Base-by-base conservation (phyloP, 176 grass and related monocot species). In the Carex parvula region DNA sequence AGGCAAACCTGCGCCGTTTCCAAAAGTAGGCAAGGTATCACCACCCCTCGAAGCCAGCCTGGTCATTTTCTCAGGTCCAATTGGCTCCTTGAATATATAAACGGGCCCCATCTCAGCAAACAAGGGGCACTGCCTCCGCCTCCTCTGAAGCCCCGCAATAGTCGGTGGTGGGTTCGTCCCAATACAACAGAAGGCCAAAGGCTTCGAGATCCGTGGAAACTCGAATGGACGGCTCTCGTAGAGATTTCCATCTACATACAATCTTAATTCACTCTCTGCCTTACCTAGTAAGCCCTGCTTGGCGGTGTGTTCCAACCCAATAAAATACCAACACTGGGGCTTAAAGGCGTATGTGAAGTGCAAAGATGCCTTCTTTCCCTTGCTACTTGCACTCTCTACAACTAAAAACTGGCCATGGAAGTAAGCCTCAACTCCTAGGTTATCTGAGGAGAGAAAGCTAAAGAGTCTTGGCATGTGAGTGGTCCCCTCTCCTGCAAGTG, bases 351-450 rank as follows among this genome's bases (percentile, higher is more conserved):
- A 85, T 55, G 95, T 98, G 85, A 98, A 98, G 73, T 98, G 95
- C 67, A 98, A 85, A 80, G 95, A 98, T 81, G 95, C 84, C 84
- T 95, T 98, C 89, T 88, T 98, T 74, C 92, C 91, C 85, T 92
- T 98, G n/a, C 88, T 91, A 4, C 88, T 84, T 39, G 85, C 88
- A 82, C 86, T 88, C 86, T 98, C 95, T 72, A 98, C 88, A 15
- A 98, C 95, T 79, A 98, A 86, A 86, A 98, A 98, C 69, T 98
- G 95, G 8, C 95, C 95, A 91, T 95, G 95, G 87, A 98, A 95
- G 83, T 98, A 98, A 63, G 95, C 95, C 52, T 98, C 95, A 66
- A 98, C 84, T 44, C 92, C 95, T 85, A 90, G 88, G 80, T 98
- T 98, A 88, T 98, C 95, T 0, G 89, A 90, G 72, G 95, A 95